Base-by-base conservation (phyloP, 192 early-diverging fungal genomes). In the Rhizoclosmatium sp. region DNA sequence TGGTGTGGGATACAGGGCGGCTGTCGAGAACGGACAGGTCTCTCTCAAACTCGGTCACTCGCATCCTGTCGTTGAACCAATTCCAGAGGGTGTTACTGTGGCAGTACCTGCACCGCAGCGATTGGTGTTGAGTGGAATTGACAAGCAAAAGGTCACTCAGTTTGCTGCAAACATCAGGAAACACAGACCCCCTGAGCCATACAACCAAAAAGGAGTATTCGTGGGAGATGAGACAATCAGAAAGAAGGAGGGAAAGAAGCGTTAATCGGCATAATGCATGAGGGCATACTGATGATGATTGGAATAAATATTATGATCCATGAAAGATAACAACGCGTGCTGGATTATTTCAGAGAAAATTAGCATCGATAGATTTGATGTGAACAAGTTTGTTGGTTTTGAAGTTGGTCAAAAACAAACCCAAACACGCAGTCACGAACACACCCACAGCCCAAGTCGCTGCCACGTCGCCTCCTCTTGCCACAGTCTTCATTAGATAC, bases 191-290 rank as follows among this genome's bases (percentile, higher is more conserved):
- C 98, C 98, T 46, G 98, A 99, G 87, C 98, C 98, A 47, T 99
- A 98, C 79, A 99, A 99, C 87, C 96, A 97, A 84, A 99, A 99
- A 90, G 98, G 98, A 75, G 95, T 98, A 56, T 99, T 99, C 89
- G 92, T 99, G 68, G 93, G 94, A 45, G 96, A 97, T 80, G 96
- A 99, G 87, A 98, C 97, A 4, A 99, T 99, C 81, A 94, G 93
- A 82, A 98, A 98, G 91, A 99, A 98, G 92, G 94, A 94, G 68
- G 93, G 94, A 78, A 99, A 97, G 91, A 99, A 97, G 90, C 75
- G 84, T 65, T 89, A 83, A 66, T 60, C 3, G 31, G 31, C 31
- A 31, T 31, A 31, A 31, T 31, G 31, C 31, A 31, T 31, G 31
- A 31, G 31, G 31, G 31, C 31, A 65, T 21, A 65, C n/a, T 40